These are phyloP conservation scores for Ambrosia artemisiifolia DNA, from an alignment of 129 eudicot genomes.

Conservation along the genomic window DNA sequence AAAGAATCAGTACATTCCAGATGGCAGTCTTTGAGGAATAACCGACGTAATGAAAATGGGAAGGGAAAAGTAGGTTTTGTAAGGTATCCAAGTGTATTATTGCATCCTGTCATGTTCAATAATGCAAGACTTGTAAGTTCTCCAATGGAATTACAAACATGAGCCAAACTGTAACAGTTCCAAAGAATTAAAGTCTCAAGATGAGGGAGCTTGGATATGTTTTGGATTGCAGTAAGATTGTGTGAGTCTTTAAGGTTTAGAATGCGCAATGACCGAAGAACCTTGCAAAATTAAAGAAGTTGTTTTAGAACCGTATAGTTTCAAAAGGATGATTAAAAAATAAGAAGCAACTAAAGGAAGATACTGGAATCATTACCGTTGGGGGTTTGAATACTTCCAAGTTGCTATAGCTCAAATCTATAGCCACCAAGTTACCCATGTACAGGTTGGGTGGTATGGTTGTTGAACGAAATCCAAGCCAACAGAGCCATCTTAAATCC, in stretches of 20 bases:
- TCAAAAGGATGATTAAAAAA: not conserved
- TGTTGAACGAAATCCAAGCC: too few relatives aligned
- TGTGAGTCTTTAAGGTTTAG: constrained; percentile 15
- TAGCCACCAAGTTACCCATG: too few relatives aligned
- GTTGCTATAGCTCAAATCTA: too few relatives aligned
- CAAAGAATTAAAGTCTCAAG: constrained; percentile 25
- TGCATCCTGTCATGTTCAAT: too few relatives aligned
- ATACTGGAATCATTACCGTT: not conserved
- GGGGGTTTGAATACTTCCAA: constrained; percentile 19
- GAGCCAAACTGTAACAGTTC: constrained; percentile 8
- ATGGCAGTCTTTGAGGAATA: too few relatives aligned
- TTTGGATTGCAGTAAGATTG: not conserved
- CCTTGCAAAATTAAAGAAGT: not conserved
- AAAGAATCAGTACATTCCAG: too few relatives aligned
- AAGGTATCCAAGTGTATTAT: too few relatives aligned
- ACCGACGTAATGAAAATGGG: too few relatives aligned
- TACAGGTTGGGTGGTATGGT: too few relatives aligned
- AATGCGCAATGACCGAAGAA: not conserved
- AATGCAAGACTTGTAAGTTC: too few relatives aligned
- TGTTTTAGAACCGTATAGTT: not conserved
- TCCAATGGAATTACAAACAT: not conserved
- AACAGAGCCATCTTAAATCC: too few relatives aligned
- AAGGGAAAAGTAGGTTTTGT: too few relatives aligned
- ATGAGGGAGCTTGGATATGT: constrained; percentile 1
- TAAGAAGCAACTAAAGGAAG: not conserved